phyloP scores from a whole-genome alignment of 139 green algal genomes.

The Ulvella scutata region DNA sequence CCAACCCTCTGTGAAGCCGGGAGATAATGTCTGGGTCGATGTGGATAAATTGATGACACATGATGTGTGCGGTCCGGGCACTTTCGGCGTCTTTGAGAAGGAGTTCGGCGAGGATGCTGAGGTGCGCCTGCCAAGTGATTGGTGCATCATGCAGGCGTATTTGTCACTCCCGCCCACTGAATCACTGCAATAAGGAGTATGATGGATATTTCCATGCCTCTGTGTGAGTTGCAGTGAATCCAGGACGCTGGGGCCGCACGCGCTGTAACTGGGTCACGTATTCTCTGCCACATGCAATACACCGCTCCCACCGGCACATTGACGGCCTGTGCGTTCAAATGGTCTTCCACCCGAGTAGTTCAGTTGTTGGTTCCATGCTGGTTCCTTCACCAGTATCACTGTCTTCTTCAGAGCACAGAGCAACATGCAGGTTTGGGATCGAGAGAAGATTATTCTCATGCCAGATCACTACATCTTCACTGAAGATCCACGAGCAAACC shows the following conservation, averaged over 20 bases:
- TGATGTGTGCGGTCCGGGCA: conserved; percentile 88
- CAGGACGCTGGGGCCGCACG: too few species aligned
- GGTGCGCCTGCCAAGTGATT: conserved; percentile 18
- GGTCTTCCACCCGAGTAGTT: too few species aligned
- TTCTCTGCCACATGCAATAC: too few species aligned
- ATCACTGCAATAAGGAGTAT: too few species aligned
- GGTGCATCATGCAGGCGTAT: too few species aligned
- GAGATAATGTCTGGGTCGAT: conserved; percentile 85
- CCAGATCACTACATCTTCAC: conserved; percentile 99
- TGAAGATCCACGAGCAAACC: conserved; percentile 73
- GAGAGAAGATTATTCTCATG: conserved; percentile 81
- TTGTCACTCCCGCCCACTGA: too few species aligned
- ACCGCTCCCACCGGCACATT: too few species aligned
- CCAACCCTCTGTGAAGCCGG: conserved; percentile 40
- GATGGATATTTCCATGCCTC: too few species aligned
- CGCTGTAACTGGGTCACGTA: too few species aligned
- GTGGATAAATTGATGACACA: conserved; percentile 93
- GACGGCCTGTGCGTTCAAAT: too few species aligned
- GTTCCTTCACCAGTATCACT: neutral
- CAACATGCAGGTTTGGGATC: conserved; percentile 67
- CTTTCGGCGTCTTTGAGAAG: conserved; percentile 88
- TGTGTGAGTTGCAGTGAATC: too few species aligned
- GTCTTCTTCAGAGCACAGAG: neutral
- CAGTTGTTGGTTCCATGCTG: too few species aligned
- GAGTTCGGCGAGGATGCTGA: conserved; percentile 84